phyloP scores from a whole-genome alignment of 306 rosid species.

The Lagenaria siceraria region DNA sequence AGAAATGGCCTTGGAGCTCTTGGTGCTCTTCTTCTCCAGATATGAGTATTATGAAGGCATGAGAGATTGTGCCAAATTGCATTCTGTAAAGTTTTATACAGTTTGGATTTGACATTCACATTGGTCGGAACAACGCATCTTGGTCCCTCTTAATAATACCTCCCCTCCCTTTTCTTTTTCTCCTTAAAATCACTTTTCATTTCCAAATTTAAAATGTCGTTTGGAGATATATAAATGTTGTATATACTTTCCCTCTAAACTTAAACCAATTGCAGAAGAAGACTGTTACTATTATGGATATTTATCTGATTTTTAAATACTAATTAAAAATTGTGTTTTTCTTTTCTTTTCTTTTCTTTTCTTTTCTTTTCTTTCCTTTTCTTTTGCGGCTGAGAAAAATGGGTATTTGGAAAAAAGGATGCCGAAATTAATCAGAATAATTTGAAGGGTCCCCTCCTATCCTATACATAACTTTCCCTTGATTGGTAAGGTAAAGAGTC shows the following conservation, averaged over 20 bases:
- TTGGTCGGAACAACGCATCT: background rate
- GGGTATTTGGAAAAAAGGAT: background rate
- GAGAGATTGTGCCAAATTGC: constrained; percentile 7
- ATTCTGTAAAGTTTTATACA: constrained; percentile 30
- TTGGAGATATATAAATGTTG: background rate
- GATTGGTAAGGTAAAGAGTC: background rate
- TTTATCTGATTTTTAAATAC: background rate
- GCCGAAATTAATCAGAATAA: background rate
- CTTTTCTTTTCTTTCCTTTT: too few relatives aligned
- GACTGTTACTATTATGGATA: background rate
- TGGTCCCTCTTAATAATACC: constrained; percentile 1
- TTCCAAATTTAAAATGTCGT: background rate
- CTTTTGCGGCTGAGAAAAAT: background rate
- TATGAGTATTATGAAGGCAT: background rate
- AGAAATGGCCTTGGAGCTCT: background rate
- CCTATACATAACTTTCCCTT: background rate
- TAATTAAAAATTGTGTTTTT: background rate
- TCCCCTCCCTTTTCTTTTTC: background rate
- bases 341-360: too few relatives aligned
- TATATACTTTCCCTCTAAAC: background rate
- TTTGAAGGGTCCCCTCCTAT: background rate
- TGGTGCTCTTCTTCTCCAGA: background rate
- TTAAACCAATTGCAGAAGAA: background rate
- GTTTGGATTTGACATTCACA: constrained; percentile 10
- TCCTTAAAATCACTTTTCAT: background rate